Base-by-base conservation (phyloP, 2,329 filamentous ascomycete species). In the Arthrobotrys entomopaga region DNA sequence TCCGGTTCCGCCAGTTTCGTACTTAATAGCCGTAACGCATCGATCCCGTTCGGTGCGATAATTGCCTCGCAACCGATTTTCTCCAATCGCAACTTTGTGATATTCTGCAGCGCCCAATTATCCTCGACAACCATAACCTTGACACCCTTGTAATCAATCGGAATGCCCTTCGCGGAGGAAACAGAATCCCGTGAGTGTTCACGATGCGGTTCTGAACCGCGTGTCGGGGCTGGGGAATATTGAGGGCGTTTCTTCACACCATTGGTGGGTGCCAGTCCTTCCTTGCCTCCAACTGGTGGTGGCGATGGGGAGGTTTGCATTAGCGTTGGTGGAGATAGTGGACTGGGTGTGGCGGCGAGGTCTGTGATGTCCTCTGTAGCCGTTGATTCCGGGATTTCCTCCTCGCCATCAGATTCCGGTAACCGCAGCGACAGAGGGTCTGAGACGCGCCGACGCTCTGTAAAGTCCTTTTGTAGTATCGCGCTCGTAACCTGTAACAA, bases 91-190 rank as follows among this genome's bases (percentile, higher is more conserved):
- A 76, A 76, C 19, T 76, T 54, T 20, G 76, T 78, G 29, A 78
- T 77, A 34, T 76, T 71, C 38, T 77, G 76, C 24, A 77, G 65
- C 6, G 78, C 76, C 78, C 78, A 78, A 52, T 79, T 78, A 24
- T 78, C 77, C 52, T 78, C 78, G 29, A 79, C 75, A 53, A 79
- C 65, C 65, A 78, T 59, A 24, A 78, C 72, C 49, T 76, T 73
- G 3, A 70, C 57, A 1, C 77, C 78, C 52, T 76, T 61, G 34
- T 75, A 66, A 3, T 67, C 56, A 43, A 19, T 24, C 46, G 57
- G 42, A 38, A 60, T 29, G 4, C 61, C 60, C 20, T 66, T 61
- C 19, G 40, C 40, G 29, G 69, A 73, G 7, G 69, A 73, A 8
- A 73, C 50, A 10, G 69, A 73, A 46, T 73, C 69, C 13, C 61